These are phyloP conservation scores for Hypoxylon perforatum DNA, from an alignment of 495 filamentous ascomycete species.

Conservation along the genomic window DNA sequence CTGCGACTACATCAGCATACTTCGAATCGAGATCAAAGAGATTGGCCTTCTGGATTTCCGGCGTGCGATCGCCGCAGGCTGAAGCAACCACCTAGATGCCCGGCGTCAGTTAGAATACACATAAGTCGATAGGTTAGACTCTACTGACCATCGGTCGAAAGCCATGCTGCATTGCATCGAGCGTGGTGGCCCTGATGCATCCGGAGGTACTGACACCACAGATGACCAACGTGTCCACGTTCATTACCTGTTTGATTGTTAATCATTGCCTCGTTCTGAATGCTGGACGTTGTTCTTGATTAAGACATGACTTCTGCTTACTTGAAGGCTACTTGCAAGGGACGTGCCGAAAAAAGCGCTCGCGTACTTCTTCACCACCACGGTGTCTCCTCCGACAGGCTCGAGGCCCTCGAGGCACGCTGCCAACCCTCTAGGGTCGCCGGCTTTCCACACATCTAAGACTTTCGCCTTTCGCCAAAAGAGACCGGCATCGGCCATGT, in stretches of 20 bases:
- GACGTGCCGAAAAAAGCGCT: slow-evolving; percentile 55
- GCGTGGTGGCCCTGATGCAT: slow-evolving; percentile 49
- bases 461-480: slow-evolving; percentile 45
- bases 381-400: slow-evolving; percentile 43
- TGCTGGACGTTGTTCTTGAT: too few species aligned
- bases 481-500: slow-evolving; percentile 51
- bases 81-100: slow-evolving; percentile 46
- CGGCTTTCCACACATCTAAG: slow-evolving; percentile 49
- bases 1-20: slow-evolving; percentile 51
- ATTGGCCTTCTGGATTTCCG: slow-evolving; percentile 49
- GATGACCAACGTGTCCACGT: slow-evolving; percentile 51
- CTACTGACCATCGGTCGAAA: slow-evolving; percentile 48
- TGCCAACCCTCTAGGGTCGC: slow-evolving; percentile 46
- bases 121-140: slow-evolving; percentile 8
- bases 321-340: slow-evolving; percentile 40
- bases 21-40: slow-evolving; percentile 52
- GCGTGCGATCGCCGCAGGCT: slow-evolving; percentile 51
- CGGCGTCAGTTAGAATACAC: not conserved
- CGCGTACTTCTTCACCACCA: slow-evolving; percentile 50
- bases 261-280: too few species aligned
- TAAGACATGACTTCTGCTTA: too few species aligned
- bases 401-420: slow-evolving; percentile 46
- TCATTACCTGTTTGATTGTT: slow-evolving; percentile 20
- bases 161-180: slow-evolving; percentile 52
- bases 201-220: slow-evolving; percentile 52